Evolutionary conservation across 2,329 filamentous ascomycete genomes (phyloP).

Genomic region (Aspergillus sclerotialis): DNA sequence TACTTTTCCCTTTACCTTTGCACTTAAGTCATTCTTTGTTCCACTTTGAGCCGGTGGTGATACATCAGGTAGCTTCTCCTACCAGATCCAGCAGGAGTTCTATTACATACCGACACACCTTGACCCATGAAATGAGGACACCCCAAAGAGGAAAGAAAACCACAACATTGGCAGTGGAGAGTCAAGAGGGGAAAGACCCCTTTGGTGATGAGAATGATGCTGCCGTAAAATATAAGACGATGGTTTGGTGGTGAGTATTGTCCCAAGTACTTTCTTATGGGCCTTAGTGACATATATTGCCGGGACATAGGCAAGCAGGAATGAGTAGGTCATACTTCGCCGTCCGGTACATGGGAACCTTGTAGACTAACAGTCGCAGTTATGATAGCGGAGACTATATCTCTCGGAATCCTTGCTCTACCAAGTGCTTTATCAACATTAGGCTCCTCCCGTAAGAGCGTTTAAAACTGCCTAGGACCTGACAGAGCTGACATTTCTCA

Average conservation of each 20-base stretch:
- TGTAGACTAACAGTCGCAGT: constrained; percentile 26
- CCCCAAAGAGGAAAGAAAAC: background rate
- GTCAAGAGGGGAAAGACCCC: constrained; percentile 7
- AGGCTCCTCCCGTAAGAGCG: constrained; percentile 39
- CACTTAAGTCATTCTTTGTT: too few species aligned
- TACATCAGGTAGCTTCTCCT: background rate
- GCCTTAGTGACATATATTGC: background rate
- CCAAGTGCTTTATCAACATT: constrained; percentile 44
- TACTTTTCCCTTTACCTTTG: too few species aligned
- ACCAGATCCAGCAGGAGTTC: background rate
- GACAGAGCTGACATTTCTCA: constrained; percentile 8
- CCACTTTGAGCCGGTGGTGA: too few species aligned
- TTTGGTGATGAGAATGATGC: constrained; percentile 19
- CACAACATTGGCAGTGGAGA: background rate
- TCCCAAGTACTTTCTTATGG: background rate
- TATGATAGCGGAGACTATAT: constrained; percentile 52
- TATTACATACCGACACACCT: too few species aligned
- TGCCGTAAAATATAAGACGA: constrained; percentile 20
- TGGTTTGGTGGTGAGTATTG: constrained; percentile 19
- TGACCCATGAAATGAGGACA: background rate
- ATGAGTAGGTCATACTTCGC: constrained; percentile 9
- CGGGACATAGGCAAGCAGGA: constrained; percentile 12
- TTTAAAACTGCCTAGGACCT: background rate
- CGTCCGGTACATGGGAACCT: background rate
- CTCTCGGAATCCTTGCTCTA: constrained; percentile 48